These are phyloP conservation scores for Plantago lanceolata DNA, from an alignment of 305 asterid species.

Conservation along the genomic window DNA sequence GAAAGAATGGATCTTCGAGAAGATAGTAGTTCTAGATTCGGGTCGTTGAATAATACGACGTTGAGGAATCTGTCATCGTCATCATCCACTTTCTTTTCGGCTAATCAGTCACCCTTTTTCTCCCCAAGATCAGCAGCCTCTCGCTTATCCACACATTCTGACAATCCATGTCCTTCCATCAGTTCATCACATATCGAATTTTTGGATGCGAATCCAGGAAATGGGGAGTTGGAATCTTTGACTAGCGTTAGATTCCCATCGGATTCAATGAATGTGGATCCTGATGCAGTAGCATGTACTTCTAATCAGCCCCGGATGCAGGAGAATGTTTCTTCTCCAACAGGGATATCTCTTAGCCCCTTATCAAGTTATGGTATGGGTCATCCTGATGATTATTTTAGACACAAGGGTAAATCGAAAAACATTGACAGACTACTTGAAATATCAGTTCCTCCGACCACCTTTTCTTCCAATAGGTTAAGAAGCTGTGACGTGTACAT, in stretches of 20 bases:
- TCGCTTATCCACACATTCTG: slow-evolving; percentile 42
- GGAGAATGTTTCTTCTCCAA: slow-evolving; percentile 47
- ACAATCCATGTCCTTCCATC: slow-evolving; percentile 33
- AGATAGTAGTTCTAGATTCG: slow-evolving; percentile 48
- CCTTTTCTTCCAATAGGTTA: slow-evolving; percentile 60
- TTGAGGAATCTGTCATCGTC: slow-evolving; percentile 82
- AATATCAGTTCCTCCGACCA: slow-evolving; percentile 45
- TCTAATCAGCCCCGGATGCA: slow-evolving; percentile 37
- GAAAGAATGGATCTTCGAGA: slow-evolving; percentile 63
- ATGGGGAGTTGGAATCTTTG: slow-evolving; percentile 35
- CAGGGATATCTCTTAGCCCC: slow-evolving; percentile 47
- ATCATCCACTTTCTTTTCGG: slow-evolving; percentile 87
- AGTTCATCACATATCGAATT: slow-evolving; percentile 35
- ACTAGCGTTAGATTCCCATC: slow-evolving; percentile 26
- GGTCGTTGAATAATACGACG: slow-evolving; percentile 48
- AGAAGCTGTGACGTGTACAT: slow-evolving; percentile 93
- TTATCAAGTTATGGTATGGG: slow-evolving; percentile 37
- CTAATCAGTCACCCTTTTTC: slow-evolving; percentile 89
- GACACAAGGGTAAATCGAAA: slow-evolving; percentile 44
- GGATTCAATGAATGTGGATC: slow-evolving; percentile 32
- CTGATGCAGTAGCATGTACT: slow-evolving; percentile 36
- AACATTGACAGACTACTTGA: slow-evolving; percentile 45
- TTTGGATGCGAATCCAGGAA: slow-evolving; percentile 27
- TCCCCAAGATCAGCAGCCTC: slow-evolving; percentile 69
- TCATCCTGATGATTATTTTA: slow-evolving; percentile 33